Evolutionary conservation across 331 rosid species (phyloP).

Genomic region (Quercus phellos): DNA sequence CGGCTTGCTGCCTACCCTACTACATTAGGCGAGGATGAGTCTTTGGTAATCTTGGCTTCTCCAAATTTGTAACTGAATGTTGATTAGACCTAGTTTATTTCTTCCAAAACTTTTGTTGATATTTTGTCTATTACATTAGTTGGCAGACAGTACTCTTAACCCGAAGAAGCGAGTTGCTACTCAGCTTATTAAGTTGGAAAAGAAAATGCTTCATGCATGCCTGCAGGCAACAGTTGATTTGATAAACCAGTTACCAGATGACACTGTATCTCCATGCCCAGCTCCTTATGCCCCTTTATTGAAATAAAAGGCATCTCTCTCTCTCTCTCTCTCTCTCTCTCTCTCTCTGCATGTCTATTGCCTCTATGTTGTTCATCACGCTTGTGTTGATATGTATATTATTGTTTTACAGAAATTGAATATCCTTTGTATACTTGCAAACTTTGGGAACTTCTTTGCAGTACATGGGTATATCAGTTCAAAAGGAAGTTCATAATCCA

Average conservation of each 20-base stretch:
- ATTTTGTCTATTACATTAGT: constrained; percentile 38
- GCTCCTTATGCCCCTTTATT: constrained; percentile 77
- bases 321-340: not conserved
- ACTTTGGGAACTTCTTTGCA: not conserved
- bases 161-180: constrained; percentile 88
- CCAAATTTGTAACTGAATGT: not conserved
- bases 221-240: constrained; percentile 57
- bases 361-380: constrained; percentile 1
- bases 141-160: constrained; percentile 61
- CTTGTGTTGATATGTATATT: constrained; percentile 7
- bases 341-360: not conserved
- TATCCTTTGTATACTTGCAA: not conserved
- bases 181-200: constrained; percentile 69
- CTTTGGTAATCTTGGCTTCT: constrained; percentile 44
- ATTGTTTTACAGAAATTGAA: constrained; percentile 19
- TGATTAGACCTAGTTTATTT: not conserved
- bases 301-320: constrained; percentile 44
- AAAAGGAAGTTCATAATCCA: constrained; percentile 17
- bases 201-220: constrained; percentile 90
- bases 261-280: constrained; percentile 80
- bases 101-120: constrained; percentile 14
- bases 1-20: constrained; percentile 89
- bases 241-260: constrained; percentile 71
- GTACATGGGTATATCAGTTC: constrained; percentile 22
- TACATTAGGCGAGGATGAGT: constrained; percentile 79